Evolutionary conservation across 345 rosid species (phyloP).

Genomic region (Lepidium africanum): DNA sequence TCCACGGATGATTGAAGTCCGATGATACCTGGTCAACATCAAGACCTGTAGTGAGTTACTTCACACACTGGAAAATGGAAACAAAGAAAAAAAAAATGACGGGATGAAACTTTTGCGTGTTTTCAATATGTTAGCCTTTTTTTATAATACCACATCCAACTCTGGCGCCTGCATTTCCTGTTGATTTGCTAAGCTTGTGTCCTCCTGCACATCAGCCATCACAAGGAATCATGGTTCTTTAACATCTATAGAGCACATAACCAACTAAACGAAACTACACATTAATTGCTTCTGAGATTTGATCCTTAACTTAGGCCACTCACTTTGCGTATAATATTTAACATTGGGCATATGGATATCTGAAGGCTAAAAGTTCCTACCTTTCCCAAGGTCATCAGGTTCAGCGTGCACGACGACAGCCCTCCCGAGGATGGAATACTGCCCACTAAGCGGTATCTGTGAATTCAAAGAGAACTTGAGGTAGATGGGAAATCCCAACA

Average conservation of each 20-base stretch:
- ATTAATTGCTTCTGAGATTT: not conserved
- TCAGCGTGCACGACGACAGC: conserved; percentile 87
- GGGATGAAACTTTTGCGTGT: not conserved
- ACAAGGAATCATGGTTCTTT: not conserved
- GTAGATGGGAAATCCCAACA: not conserved
- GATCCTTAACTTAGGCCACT: not conserved
- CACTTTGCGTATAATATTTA: not conserved
- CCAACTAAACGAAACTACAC: not conserved
- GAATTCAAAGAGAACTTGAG: conserved; percentile 12
- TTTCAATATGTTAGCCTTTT: not conserved
- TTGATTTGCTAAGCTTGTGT: conserved; percentile 83
- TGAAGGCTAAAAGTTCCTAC: conserved; percentile 26
- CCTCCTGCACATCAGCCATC: conserved; percentile 44
- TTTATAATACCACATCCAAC: conserved; percentile 69
- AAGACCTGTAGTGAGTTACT: not conserved
- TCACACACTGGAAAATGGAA: not conserved
- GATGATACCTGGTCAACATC: conserved; percentile 54
- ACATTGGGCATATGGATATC: not conserved
- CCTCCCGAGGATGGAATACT: conserved; percentile 77
- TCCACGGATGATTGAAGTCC: conserved; percentile 74
- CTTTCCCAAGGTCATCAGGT: conserved; percentile 92
- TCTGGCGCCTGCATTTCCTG: conserved; percentile 93
- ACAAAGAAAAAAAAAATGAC: not conserved
- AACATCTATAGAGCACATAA: not conserved
- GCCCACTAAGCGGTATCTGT: conserved; percentile 82